These are phyloP conservation scores for Syncephalastrum sp. DNA, from an alignment of 371 early-diverging fungal genomes.

Conservation along the genomic window DNA sequence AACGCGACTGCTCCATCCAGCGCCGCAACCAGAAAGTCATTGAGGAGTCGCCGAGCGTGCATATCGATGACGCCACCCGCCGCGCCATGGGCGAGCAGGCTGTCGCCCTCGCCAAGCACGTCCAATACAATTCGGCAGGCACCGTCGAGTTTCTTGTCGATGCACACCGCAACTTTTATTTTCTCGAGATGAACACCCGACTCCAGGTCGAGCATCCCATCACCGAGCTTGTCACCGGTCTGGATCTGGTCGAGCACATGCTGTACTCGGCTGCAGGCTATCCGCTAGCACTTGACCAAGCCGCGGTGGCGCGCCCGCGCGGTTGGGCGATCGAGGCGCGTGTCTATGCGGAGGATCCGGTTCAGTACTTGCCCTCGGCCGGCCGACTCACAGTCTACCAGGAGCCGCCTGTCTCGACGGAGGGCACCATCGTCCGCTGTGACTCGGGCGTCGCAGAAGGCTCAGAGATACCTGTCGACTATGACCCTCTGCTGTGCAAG, in stretches of 20 bases:
- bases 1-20: constrained; percentile 91
- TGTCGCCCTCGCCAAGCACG: constrained; percentile 76
- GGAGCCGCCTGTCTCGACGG: constrained; percentile 17
- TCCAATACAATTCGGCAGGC: constrained; percentile 77
- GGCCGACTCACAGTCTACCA: constrained; percentile 61
- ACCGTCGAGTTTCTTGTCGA: constrained; percentile 81
- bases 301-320: constrained; percentile 54
- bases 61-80: constrained; percentile 63
- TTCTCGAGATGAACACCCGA: constrained; percentile 89
- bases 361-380: constrained; percentile 87
- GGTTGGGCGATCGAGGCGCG: constrained; percentile 89
- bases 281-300: constrained; percentile 53
- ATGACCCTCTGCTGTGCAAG: constrained; percentile 88
- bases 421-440: constrained; percentile 24
- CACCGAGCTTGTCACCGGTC: constrained; percentile 90
- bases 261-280: constrained; percentile 77
- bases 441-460: constrained; percentile 67
- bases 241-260: constrained; percentile 94
- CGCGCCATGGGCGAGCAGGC: constrained; percentile 85
- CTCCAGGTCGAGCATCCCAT: constrained; percentile 97
- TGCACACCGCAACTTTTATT: constrained; percentile 72
- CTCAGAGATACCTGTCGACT: constrained; percentile 81
- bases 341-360: constrained; percentile 91
- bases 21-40: constrained; percentile 88
- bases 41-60: constrained; percentile 78